phyloP scores from a whole-genome alignment of 371 early-diverging fungal species.

The Mucor circinelloides region DNA sequence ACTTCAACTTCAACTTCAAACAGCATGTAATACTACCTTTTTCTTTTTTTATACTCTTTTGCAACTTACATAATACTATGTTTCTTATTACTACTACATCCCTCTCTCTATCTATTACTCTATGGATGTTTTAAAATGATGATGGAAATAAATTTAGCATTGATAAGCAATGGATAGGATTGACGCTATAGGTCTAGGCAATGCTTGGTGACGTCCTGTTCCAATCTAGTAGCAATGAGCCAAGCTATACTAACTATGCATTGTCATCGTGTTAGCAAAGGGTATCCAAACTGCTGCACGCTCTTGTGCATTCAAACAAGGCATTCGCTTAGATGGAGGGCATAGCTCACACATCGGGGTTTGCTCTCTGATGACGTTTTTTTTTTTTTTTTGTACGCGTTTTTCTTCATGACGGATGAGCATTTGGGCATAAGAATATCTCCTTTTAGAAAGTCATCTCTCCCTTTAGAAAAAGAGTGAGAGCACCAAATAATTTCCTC shows the following conservation, averaged over 20 bases:
- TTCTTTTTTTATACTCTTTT: too few relatives aligned
- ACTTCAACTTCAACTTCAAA: neutral
- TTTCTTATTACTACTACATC: neutral
- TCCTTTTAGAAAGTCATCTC: neutral
- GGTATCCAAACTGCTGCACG: too few relatives aligned
- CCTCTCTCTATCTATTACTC: neutral
- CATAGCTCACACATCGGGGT: neutral
- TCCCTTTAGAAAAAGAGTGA: neutral
- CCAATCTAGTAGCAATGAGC: too few relatives aligned
- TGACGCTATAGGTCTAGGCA: too few relatives aligned
- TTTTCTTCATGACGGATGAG: neutral
- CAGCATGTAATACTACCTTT: neutral
- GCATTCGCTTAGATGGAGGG: neutral
- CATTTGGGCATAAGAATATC: neutral
- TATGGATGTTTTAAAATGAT: too few relatives aligned
- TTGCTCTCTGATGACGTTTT: slow-evolving; percentile 7
- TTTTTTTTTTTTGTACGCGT: slow-evolving; percentile 8
- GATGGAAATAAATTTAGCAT: too few relatives aligned
- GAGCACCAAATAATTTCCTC: neutral
- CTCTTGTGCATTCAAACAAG: neutral
- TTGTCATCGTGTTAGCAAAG: too few relatives aligned
- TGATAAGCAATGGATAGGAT: too few relatives aligned
- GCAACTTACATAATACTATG: neutral
- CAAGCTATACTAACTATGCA: too few relatives aligned
- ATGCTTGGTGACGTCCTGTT: too few relatives aligned